These are phyloP conservation scores for Debaryomyces castellii DNA, from an alignment of 805 yeast genomes.

Conservation along the genomic window DNA sequence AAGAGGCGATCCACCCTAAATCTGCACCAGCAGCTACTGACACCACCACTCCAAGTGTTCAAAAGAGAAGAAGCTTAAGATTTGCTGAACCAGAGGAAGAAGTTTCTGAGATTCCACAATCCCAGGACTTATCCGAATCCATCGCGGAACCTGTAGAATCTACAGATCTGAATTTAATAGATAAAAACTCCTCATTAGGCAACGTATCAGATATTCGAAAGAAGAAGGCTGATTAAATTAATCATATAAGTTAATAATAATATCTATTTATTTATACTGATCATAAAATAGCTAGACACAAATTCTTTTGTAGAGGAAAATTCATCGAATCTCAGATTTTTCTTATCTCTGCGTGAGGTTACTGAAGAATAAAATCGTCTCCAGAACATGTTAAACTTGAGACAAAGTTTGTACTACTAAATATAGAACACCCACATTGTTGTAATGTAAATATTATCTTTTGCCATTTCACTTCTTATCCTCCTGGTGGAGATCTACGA, in stretches of 20 bases:
- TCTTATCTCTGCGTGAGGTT: background rate
- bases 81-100: constrained; percentile 33
- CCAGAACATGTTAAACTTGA: too few species aligned
- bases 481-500: too few species aligned
- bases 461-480: too few species aligned
- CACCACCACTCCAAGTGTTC: background rate
- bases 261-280: too few species aligned
- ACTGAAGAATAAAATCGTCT: too few species aligned
- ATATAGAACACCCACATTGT: too few species aligned
- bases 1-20: background rate
- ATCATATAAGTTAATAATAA: too few species aligned
- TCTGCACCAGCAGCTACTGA: background rate
- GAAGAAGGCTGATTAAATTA: background rate
- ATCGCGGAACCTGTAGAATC: background rate
- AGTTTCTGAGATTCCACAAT: background rate
- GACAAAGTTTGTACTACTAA: too few species aligned
- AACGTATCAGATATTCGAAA: background rate
- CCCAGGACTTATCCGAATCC: background rate
- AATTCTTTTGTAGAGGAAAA: background rate
- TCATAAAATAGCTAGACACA: too few species aligned
- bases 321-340: background rate
- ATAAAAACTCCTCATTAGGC: background rate
- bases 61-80: constrained; percentile 42
- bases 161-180: background rate
- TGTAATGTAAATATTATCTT: too few species aligned